A percentile compares a stretch with the other conserved stretches of the same genome.
Conservation (phyloP, 2,329 filamentous ascomycete species). For the Colletotrichum magnum region DNA sequence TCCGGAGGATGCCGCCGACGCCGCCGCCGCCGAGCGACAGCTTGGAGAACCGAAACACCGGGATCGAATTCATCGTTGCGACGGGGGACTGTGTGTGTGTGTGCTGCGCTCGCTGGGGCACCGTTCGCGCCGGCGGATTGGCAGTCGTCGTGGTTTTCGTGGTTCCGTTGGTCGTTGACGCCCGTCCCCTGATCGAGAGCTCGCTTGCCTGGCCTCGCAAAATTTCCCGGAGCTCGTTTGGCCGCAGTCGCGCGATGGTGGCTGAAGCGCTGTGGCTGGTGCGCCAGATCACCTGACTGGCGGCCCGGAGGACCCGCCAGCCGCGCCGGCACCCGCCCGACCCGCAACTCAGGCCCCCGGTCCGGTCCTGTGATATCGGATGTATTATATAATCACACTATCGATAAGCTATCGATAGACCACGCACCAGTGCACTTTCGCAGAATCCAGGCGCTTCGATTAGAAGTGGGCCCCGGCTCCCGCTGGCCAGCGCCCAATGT, state of each 20-base stretch:
- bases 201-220: constrained; percentile 30
- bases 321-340: no score
- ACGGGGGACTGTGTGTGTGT: constrained; percentile 37
- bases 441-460: constrained; percentile 19
- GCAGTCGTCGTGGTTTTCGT: constrained; percentile 16
- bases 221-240: constrained; percentile 41
- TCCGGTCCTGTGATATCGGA: no score
- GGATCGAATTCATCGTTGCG: constrained; percentile 55
- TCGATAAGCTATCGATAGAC: background rate
- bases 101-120: background rate
- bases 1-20: constrained; percentile 52
- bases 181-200: constrained; percentile 18
- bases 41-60: constrained; percentile 54
- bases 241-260: constrained; percentile 28
- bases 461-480: background rate
- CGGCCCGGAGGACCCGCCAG: no score
- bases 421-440: no score
- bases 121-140: constrained; percentile 11
- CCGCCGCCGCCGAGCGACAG: constrained; percentile 48
- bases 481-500: constrained; percentile 2
- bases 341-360: no score
- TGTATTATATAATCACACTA: background rate
- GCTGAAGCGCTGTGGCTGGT: constrained; percentile 21
- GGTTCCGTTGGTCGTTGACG: constrained; percentile 25
- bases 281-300: constrained; percentile 29